These are phyloP conservation scores for Trichosporon sp. DNA, from an alignment of 1,284 basidiomycete species.

Conservation along the genomic window DNA sequence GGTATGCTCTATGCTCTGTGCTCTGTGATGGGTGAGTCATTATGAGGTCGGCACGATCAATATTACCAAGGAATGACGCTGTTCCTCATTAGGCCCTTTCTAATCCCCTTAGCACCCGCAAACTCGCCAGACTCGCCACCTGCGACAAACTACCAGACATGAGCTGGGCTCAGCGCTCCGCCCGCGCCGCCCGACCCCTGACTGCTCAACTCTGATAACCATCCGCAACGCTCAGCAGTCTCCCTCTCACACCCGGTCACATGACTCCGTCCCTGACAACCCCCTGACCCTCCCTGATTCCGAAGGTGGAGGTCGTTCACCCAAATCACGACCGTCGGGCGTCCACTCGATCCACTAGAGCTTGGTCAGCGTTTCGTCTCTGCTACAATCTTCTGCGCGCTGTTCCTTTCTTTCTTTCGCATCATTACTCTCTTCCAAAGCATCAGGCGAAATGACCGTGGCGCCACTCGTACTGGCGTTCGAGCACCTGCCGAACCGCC, in stretches of 20 bases:
- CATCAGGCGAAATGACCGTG: conserved; percentile 18
- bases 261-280: not conserved
- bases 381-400: not conserved
- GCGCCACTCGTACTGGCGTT: conserved; percentile 50
- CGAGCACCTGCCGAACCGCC: conserved; percentile 53
- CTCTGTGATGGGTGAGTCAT: not conserved
- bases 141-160: not conserved
- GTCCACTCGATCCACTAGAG: not conserved
- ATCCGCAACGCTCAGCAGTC: not conserved
- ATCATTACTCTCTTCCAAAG: not conserved
- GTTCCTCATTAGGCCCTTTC: not conserved
- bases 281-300: not conserved
- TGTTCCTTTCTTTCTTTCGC: not conserved
- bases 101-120: not conserved
- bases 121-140: not conserved
- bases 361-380: conserved; percentile 10
- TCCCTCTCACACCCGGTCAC: conserved; percentile 1
- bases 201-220: not conserved
- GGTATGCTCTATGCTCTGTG: not conserved
- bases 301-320: conserved; percentile 16
- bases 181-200: not conserved
- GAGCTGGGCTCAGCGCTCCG: not conserved
- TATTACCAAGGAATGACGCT: not conserved
- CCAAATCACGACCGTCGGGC: not conserved
- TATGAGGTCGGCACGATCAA: not conserved